Evolutionary conservation across 1,284 basidiomycete species (phyloP).

Genomic region (Hemileia vastatrix): DNA sequence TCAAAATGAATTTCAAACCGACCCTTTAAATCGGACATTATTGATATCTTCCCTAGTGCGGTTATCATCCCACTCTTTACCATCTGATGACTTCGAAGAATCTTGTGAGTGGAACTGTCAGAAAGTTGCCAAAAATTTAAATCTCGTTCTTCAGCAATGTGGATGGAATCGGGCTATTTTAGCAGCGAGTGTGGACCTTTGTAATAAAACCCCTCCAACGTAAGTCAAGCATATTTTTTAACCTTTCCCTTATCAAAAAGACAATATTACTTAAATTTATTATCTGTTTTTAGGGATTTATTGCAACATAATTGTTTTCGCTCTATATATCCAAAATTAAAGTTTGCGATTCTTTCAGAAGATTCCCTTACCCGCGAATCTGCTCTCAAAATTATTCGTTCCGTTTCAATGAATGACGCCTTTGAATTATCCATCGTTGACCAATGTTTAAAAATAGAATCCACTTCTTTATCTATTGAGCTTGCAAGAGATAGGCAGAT

Average conservation of each 20-base stretch:
- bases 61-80: too few species aligned
- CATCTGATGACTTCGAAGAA: too few species aligned
- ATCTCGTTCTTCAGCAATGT: too few species aligned
- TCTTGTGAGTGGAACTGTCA: too few species aligned
- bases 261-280: too few species aligned
- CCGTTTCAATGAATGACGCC: conserved; percentile 26
- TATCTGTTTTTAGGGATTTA: too few species aligned
- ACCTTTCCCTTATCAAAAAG: too few species aligned
- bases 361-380: conserved; percentile 46
- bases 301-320: conserved; percentile 5
- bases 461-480: conserved; percentile 48
- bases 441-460: conserved; percentile 33
- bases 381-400: conserved; percentile 44
- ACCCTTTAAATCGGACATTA: too few species aligned
- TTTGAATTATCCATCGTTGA: conserved; percentile 24
- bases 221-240: background rate
- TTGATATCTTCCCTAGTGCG: too few species aligned
- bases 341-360: conserved; percentile 46
- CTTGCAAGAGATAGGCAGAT: conserved; percentile 72
- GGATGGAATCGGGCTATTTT: conserved; percentile 22
- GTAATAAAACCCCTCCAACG: background rate
- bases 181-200: conserved; percentile 2
- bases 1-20: too few species aligned
- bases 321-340: conserved; percentile 13
- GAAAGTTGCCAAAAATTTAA: too few species aligned